A percentile compares a stretch with the other conserved stretches of the same genome.
Conservation (phyloP, 2,329 filamentous ascomycete species). For the Aspergillus niger region DNA sequence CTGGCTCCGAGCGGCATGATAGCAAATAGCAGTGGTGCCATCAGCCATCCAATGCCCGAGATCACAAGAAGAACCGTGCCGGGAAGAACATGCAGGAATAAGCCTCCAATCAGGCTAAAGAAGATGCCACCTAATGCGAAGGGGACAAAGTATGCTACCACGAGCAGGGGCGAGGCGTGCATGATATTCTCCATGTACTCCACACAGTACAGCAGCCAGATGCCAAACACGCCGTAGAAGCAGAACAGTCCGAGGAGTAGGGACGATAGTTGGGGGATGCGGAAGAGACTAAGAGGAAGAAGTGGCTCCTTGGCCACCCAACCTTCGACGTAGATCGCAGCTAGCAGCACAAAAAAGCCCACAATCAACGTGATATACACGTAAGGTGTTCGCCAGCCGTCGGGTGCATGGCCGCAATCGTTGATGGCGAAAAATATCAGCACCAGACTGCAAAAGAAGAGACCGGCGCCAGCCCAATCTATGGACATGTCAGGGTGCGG, state of each 20-base stretch:
- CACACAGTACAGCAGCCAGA: constrained; percentile 70
- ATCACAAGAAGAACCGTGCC: constrained; percentile 65
- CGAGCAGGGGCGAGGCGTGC: constrained; percentile 60
- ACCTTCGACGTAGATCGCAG: constrained; percentile 70
- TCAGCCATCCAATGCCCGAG: constrained; percentile 61
- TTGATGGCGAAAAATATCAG: constrained; percentile 76
- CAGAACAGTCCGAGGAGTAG: constrained; percentile 64
- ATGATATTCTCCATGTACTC: constrained; percentile 67
- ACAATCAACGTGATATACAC: constrained; percentile 66
- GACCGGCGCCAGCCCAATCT: constrained; percentile 67
- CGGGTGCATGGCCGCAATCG: constrained; percentile 67
- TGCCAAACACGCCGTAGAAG: constrained; percentile 67
- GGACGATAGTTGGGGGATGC: constrained; percentile 67
- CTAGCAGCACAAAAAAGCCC: constrained; percentile 61
- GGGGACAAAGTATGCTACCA: constrained; percentile 70
- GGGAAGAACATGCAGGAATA: constrained; percentile 67
- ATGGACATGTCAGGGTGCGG: constrained; percentile 49
- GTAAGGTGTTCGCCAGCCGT: constrained; percentile 73
- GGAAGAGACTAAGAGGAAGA: constrained; percentile 69
- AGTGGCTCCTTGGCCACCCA: constrained; percentile 69
- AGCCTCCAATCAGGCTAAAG: constrained; percentile 63
- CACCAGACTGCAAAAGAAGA: constrained; percentile 66
- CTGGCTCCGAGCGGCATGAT: constrained; percentile 58
- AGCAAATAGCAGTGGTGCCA: constrained; percentile 64
- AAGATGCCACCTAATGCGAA: constrained; percentile 69